Conservation (phyloP, 2,329 filamentous ascomycete genomes). For the Tympanopsis confertula region DNA sequence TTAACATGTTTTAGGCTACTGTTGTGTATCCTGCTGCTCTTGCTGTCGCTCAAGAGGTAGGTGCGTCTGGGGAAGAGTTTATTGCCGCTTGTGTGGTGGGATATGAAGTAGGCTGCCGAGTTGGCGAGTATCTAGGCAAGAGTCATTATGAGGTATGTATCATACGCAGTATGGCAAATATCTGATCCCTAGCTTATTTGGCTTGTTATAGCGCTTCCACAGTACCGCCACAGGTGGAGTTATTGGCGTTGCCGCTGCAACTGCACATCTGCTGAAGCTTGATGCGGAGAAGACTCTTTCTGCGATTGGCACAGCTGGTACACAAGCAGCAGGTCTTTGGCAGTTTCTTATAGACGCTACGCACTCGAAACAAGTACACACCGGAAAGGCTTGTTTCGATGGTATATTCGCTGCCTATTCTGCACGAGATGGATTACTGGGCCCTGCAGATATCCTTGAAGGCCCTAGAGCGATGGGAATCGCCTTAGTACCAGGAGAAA, state of each 20-base stretch:
- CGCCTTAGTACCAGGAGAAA: not conserved
- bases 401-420: slow-evolving; percentile 17
- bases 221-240: slow-evolving; percentile 1
- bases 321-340: slow-evolving; percentile 18
- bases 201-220: not conserved
- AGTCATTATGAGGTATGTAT: slow-evolving; percentile 15
- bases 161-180: not conserved
- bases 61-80: slow-evolving; percentile 13
- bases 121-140: slow-evolving; percentile 15
- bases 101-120: slow-evolving; percentile 16
- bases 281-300: slow-evolving; percentile 11
- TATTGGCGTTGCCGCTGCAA: slow-evolving; percentile 10
- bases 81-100: slow-evolving; percentile 17
- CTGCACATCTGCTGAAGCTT: slow-evolving; percentile 12
- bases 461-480: slow-evolving; percentile 5
- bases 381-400: slow-evolving; percentile 16
- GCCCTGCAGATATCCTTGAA: slow-evolving; percentile 14
- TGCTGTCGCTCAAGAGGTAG: slow-evolving; percentile 15
- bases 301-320: slow-evolving; percentile 16
- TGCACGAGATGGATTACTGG: slow-evolving; percentile 13
- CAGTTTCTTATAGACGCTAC: slow-evolving; percentile 16
- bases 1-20: slow-evolving; percentile 11
- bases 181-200: not conserved
- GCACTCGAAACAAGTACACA: slow-evolving; percentile 18
- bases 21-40: slow-evolving; percentile 15